Evolutionary conservation across 1,284 basidiomycete genomes (phyloP).

Genomic region (Irpex sp.): DNA sequence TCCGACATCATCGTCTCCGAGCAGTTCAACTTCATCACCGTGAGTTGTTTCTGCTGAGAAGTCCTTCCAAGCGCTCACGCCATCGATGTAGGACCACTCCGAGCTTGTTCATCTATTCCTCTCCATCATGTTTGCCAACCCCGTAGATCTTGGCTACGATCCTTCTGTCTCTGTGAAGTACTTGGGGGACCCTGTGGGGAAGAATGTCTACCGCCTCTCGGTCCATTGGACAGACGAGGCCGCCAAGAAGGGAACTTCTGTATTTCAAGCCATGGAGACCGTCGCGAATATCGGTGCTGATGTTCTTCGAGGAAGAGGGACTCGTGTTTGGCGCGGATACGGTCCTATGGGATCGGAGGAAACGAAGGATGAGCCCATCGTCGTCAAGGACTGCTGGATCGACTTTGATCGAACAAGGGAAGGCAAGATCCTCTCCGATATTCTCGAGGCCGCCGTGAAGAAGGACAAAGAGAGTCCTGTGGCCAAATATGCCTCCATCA

Average conservation of each 20-base stretch:
- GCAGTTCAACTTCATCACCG: background rate
- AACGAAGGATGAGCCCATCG: background rate
- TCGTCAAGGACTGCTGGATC: background rate
- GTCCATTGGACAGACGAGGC: background rate
- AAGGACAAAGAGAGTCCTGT: background rate
- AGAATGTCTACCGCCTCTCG: too few species aligned
- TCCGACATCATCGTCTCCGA: background rate
- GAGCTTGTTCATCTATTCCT: background rate
- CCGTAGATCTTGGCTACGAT: background rate
- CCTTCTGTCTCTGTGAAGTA: background rate
- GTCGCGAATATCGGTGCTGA: background rate
- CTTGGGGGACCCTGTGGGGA: too few species aligned
- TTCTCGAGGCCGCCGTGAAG: background rate
- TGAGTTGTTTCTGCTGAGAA: background rate
- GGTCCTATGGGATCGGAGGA: too few species aligned
- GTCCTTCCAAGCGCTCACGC: background rate
- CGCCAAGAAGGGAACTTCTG: background rate
- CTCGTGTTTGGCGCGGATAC: slow-evolving; percentile 5
- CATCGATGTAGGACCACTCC: background rate
- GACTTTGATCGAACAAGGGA: background rate
- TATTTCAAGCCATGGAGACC: background rate
- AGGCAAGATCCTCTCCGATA: background rate
- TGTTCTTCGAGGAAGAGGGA: slow-evolving; percentile 2
- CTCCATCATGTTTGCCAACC: background rate
- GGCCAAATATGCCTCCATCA: too few species aligned